Evolutionary conservation across 768 basidiomycete species (phyloP).

Genomic region (Phylloporus sp.): DNA sequence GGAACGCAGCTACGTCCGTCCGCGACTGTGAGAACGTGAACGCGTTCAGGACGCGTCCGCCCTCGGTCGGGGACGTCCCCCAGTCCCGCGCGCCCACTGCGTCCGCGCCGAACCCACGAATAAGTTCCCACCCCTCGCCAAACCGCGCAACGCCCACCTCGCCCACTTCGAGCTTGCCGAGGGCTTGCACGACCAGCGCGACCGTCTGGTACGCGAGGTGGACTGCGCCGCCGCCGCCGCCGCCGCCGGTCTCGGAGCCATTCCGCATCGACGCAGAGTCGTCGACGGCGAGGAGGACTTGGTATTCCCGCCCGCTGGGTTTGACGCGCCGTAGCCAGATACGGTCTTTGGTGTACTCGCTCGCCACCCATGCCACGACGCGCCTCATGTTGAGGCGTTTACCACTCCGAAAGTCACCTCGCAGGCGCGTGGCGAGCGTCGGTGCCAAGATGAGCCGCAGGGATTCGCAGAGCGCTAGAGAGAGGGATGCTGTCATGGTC

Average conservation of each 20-base stretch:
- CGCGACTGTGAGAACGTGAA: constrained; percentile 89
- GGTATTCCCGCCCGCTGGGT: constrained; percentile 92
- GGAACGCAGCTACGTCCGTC: constrained; percentile 78
- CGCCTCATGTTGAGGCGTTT: constrained; percentile 99
- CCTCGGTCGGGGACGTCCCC: constrained; percentile 25
- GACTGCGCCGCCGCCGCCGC: constrained; percentile 34
- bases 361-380: constrained; percentile 95
- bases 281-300: constrained; percentile 89
- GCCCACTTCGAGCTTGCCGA: constrained; percentile 91
- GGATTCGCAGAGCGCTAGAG: constrained; percentile 91
- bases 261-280: constrained; percentile 89
- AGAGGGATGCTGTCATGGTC: constrained; percentile 84
- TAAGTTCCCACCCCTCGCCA: constrained; percentile 79
- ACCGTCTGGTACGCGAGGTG: constrained; percentile 94
- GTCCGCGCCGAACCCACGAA: constrained; percentile 86
- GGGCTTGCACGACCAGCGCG: constrained; percentile 84
- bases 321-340: constrained; percentile 96
- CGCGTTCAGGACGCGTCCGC: constrained; percentile 57
- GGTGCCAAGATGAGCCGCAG: constrained; percentile 95
- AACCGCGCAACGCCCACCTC: constrained; percentile 90
- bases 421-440: constrained; percentile 86
- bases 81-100: constrained; percentile 61
- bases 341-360: constrained; percentile 98
- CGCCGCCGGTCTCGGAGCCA: too few species aligned
- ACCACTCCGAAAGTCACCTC: constrained; percentile 96